Percentiles rank a stretch among this genome's conserved stretches.
Evolutionary conservation across 148 eudicot genomes (phyloP).

Genomic region (Rhododendron simsii): DNA sequence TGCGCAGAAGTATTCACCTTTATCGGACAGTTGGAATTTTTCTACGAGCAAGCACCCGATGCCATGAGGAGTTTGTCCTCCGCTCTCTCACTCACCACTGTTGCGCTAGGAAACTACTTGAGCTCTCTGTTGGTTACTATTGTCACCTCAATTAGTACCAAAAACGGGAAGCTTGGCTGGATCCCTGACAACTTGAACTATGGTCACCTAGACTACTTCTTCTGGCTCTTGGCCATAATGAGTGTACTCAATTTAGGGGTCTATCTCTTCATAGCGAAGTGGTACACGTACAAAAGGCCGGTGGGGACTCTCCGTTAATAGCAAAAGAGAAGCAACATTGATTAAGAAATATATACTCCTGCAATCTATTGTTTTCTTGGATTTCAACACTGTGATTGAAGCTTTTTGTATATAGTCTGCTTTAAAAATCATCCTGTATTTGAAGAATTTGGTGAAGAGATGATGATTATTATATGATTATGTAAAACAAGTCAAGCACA

Average conservation of each 20-base stretch:
- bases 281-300: slow-evolving; percentile 41
- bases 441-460: neutral
- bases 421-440: neutral
- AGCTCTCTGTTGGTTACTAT: slow-evolving; percentile 47
- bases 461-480: neutral
- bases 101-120: slow-evolving; percentile 42
- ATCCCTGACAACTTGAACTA: slow-evolving; percentile 52
- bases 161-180: slow-evolving; percentile 45
- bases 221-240: slow-evolving; percentile 50
- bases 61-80: slow-evolving; percentile 58
- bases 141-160: slow-evolving; percentile 36
- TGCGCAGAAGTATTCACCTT: slow-evolving; percentile 52
- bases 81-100: slow-evolving; percentile 45
- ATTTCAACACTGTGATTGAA: neutral
- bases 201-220: slow-evolving; percentile 51
- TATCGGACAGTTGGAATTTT: slow-evolving; percentile 58
- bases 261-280: slow-evolving; percentile 34
- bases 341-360: neutral
- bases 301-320: slow-evolving; percentile 6
- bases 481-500: neutral
- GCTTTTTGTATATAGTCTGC: neutral
- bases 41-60: slow-evolving; percentile 60
- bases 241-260: slow-evolving; percentile 40
- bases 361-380: neutral
- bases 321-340: neutral